These are phyloP conservation scores for Stemphylium lycopersici DNA, from an alignment of 2,329 filamentous ascomycete species.

Conservation along the genomic window DNA sequence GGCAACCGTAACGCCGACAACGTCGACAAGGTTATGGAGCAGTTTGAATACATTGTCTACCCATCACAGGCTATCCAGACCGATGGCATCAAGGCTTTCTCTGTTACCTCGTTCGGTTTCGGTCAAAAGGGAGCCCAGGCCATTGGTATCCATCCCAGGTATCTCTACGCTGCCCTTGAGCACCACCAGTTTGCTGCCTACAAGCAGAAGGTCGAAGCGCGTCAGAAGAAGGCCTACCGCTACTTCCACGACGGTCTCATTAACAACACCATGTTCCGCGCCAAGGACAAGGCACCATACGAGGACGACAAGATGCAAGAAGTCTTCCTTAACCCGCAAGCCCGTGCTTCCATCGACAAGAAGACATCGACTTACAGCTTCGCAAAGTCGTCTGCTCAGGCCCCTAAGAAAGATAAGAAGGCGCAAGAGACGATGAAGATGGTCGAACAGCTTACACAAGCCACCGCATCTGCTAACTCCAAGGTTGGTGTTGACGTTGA, in stretches of 20 bases:
- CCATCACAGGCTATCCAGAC: conserved; percentile 95
- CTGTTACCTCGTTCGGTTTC: conserved; percentile 98
- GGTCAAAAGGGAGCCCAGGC: conserved; percentile 98
- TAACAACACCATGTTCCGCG: conserved; percentile 97
- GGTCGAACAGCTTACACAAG: conserved; percentile 76
- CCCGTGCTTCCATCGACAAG: conserved; percentile 83
- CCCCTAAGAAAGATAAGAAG: conserved; percentile 68
- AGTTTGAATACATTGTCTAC: conserved; percentile 98
- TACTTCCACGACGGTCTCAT: conserved; percentile 98
- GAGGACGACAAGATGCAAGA: conserved; percentile 82
- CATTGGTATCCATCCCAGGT: conserved; percentile 95
- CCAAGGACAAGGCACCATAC: conserved; percentile 91
- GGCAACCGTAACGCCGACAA: conserved; percentile 99
- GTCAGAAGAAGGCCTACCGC: conserved; percentile 98
- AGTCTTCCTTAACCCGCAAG: conserved; percentile 92
- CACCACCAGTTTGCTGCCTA: conserved; percentile 81
- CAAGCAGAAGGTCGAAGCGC: conserved; percentile 83
- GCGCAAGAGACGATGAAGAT: conserved; percentile 71
- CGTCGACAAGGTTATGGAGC: conserved; percentile 92
- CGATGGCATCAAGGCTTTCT: conserved; percentile 98
- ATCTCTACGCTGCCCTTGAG: conserved; percentile 93
- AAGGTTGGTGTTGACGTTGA: conserved; percentile 96
- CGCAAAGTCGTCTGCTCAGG: conserved; percentile 56
- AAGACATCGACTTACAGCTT: conserved; percentile 82
- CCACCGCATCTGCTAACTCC: conserved; percentile 64